A percentile compares a stretch with the other conserved stretches of the same genome.
phyloP scores from a whole-genome alignment of 805 yeast species.

The Starmerella sp. region DNA sequence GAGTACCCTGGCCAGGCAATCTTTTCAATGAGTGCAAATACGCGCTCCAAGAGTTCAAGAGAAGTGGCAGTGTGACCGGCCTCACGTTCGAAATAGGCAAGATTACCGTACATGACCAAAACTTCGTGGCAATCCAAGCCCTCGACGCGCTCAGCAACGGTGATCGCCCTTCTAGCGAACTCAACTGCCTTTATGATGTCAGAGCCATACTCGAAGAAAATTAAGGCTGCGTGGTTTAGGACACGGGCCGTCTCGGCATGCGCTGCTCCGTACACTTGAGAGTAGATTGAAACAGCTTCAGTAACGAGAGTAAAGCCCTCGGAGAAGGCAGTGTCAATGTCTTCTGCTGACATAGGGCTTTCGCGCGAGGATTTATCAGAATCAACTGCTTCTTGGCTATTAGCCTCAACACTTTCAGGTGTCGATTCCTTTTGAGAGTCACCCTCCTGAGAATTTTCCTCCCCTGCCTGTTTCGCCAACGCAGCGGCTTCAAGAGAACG shows the following conservation, averaged over 20 bases:
- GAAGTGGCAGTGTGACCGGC: constrained; percentile 51
- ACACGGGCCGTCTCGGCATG: constrained; percentile 70
- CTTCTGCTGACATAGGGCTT: neutral
- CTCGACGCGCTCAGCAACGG: constrained; percentile 63
- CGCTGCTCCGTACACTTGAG: constrained; percentile 72
- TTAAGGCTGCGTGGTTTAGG: constrained; percentile 52
- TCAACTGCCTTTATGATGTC: constrained; percentile 48
- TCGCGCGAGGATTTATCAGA: neutral
- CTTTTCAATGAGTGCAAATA: constrained; percentile 46
- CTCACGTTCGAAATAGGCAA: constrained; percentile 60
- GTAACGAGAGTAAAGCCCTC: constrained; percentile 49
- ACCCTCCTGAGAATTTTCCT: neutral
- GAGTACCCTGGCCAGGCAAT: constrained; percentile 60
- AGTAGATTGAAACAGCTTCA: constrained; percentile 63
- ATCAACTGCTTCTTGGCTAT: neutral
- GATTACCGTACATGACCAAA: constrained; percentile 55
- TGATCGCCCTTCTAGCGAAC: constrained; percentile 54
- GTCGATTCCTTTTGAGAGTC: neutral
- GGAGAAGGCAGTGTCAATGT: constrained; percentile 17
- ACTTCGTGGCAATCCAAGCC: constrained; percentile 78
- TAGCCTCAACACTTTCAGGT: neutral
- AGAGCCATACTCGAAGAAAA: constrained; percentile 48
- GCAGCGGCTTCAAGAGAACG: constrained; percentile 14
- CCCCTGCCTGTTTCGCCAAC: neutral
- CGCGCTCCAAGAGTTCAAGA: constrained; percentile 48